Base-by-base conservation (phyloP, 2,329 filamentous ascomycete genomes). In the Purpureocillium lavendulum region DNA sequence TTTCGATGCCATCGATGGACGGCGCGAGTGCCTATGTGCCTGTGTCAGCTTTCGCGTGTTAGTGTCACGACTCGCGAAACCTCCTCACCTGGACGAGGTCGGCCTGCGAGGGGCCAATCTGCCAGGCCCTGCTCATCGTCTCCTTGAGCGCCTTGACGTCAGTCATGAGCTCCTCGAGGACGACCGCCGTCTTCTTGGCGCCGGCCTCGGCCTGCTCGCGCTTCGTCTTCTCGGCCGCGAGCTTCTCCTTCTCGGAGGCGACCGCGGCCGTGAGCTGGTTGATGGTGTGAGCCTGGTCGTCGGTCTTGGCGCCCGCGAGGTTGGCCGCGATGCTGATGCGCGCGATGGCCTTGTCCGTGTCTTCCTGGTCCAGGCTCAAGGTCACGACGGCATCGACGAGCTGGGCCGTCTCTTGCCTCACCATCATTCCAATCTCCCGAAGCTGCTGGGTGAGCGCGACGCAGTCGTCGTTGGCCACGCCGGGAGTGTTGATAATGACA, bases 301-400 rank as follows among this genome's bases (percentile, higher is more conserved):
- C 59, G 2, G 50, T 49, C 15, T 49, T 46, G 4, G 60, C 61
- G 42, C 61, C 60, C 33, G 52, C 48, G 11, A 65, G 47, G 33
- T 60, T 65, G 12, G 57, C 54, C 38, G 63, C 60, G 40, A 65
- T 56, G 38, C 59, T 60, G 58, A 65, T 59, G 12, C 61, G 49
- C 2, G 60, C 57, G 32, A 62, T 56, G 7, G 59, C 57, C 50
- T 59, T 59, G 40, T 63, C 58, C 2, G 58, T 61, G 12, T 65
- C 60, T 42, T 64, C 56, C 30, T 59, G 54, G 40, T 65, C 61
- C 8, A 65, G 55, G 5, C 50, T 54, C 30, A 62, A 34, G 40
- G 62, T 62, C 51, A 56, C 57, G 14, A 64, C 45, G 4, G 60
- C 59, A 29, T 64, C 58, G 9, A 65, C 59, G 4, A 65, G 60